Percentiles rank a stretch among this genome's conserved stretches.
These are phyloP conservation scores for Obelidium mucronatum DNA, from an alignment of 192 early-diverging fungal species.

Conservation along the genomic window DNA sequence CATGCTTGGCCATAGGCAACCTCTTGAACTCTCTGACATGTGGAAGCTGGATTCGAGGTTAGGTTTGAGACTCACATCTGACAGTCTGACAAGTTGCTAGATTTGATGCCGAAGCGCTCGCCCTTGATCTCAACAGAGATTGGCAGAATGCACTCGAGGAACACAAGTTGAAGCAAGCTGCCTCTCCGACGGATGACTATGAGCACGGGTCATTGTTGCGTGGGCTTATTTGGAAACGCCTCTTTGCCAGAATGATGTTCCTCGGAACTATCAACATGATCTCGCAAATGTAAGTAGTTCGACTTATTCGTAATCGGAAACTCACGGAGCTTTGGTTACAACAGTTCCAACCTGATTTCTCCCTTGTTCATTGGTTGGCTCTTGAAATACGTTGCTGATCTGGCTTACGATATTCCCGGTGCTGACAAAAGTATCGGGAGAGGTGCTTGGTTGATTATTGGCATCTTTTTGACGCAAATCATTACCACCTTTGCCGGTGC, in stretches of 20 bases:
- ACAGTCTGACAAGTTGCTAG: background rate
- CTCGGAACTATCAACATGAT: constrained; percentile 38
- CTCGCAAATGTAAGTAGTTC: constrained; percentile 29
- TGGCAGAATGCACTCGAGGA: constrained; percentile 40
- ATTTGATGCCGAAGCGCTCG: constrained; percentile 42
- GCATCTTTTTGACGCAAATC: constrained; percentile 25
- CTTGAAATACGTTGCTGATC: constrained; percentile 35
- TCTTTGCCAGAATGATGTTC: background rate
- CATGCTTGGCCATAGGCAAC: constrained; percentile 52
- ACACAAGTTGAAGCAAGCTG: background rate
- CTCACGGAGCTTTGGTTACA: no score
- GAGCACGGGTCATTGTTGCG: constrained; percentile 15
- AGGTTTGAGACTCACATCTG: background rate
- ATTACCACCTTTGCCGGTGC: constrained; percentile 38
- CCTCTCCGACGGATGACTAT: background rate
- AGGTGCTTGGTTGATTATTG: constrained; percentile 15
- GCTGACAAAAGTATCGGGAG: background rate
- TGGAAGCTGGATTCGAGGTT: constrained; percentile 51
- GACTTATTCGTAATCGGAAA: background rate
- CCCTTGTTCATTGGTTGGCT: constrained; percentile 56
- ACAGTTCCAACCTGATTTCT: constrained; percentile 25
- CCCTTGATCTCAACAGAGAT: constrained; percentile 31
- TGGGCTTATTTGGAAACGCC: constrained; percentile 11
- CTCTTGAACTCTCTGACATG: constrained; percentile 66
- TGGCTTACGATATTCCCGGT: background rate